These are phyloP conservation scores for Biscogniauxia sp. DNA, from an alignment of 2,329 filamentous ascomycete species.

Conservation along the genomic window DNA sequence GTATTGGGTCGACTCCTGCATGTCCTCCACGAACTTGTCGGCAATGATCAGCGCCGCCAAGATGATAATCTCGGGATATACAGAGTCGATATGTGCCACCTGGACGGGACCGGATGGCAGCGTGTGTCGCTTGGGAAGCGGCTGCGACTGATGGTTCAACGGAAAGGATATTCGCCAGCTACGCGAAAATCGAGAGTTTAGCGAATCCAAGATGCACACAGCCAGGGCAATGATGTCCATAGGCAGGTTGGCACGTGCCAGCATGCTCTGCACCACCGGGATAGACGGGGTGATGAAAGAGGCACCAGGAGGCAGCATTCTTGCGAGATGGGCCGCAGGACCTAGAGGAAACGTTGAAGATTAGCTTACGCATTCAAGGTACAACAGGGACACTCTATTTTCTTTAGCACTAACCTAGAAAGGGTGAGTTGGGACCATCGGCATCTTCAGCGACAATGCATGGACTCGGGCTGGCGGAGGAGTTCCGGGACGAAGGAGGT, in stretches of 20 bases:
- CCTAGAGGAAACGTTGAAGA: conserved; percentile 40
- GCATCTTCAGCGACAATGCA: conserved; percentile 42
- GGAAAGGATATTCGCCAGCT: conserved; percentile 61
- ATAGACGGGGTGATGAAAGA: conserved; percentile 59
- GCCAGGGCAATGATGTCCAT: conserved; percentile 63
- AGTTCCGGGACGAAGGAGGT: conserved; percentile 52
- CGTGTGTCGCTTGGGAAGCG: conserved; percentile 40
- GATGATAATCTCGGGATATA: conserved; percentile 61
- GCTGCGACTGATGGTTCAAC: conserved; percentile 32
- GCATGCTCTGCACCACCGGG: conserved; percentile 57
- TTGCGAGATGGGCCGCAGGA: conserved; percentile 63
- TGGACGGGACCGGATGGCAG: conserved; percentile 37
- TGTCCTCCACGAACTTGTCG: conserved; percentile 64
- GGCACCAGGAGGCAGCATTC: conserved; percentile 62
- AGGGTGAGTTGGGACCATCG: conserved; percentile 41
- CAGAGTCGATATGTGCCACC: conserved; percentile 55
- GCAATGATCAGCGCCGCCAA: conserved; percentile 62
- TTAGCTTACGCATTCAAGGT: conserved; percentile 8
- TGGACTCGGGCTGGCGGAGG: conserved; percentile 44
- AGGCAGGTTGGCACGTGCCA: conserved; percentile 55
- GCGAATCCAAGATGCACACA: conserved; percentile 64
- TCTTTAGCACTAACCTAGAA: conserved; percentile 38
- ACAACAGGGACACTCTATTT: conserved; percentile 15
- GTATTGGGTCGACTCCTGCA: conserved; percentile 50
- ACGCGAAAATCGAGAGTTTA: conserved; percentile 61